Percentiles rank a stretch among this genome's conserved stretches.
Evolutionary conservation across 129 eudicot species (phyloP).

Genomic region (Oenanthe sinensis): DNA sequence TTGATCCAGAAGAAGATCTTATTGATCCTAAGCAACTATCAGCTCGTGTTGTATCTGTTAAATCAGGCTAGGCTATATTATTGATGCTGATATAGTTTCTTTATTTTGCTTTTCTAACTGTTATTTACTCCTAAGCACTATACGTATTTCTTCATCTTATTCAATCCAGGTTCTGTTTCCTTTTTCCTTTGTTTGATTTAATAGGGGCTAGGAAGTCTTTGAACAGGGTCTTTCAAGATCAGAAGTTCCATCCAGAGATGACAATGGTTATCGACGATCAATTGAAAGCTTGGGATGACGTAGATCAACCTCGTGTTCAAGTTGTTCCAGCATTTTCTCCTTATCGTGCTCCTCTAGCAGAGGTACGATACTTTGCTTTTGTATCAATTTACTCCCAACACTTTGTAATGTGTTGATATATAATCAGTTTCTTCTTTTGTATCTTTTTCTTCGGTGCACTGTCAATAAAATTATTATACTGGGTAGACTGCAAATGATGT

Average conservation of each 20-base stretch:
- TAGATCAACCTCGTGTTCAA: constrained; percentile 94
- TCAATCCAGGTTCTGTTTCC: neutral
- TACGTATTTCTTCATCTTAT: neutral
- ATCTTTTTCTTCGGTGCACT: neutral
- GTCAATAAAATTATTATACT: constrained; percentile 8
- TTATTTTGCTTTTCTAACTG: neutral
- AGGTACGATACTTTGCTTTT: constrained; percentile 37
- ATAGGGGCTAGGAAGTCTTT: constrained; percentile 73
- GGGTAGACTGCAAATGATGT: constrained; percentile 59
- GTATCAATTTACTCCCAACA: neutral
- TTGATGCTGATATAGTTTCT: neutral
- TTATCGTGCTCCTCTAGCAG: constrained; percentile 95
- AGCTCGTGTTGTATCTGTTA: constrained; percentile 81
- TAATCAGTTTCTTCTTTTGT: constrained; percentile 3
- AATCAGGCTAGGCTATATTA: constrained; percentile 44
- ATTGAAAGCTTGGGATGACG: constrained; percentile 88
- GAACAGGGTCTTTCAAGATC: constrained; percentile 63
- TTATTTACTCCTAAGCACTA: neutral
- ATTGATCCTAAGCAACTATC: constrained; percentile 57
- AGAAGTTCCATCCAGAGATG: constrained; percentile 84
- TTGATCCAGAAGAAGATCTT: constrained; percentile 77
- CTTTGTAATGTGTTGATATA: constrained; percentile 1
- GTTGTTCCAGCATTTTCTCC: constrained; percentile 96
- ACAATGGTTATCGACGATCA: constrained; percentile 97
- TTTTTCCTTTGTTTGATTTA: constrained; percentile 1